phyloP scores from a whole-genome alignment of 176 grass and related monocot species.

The Ananas comosus region DNA sequence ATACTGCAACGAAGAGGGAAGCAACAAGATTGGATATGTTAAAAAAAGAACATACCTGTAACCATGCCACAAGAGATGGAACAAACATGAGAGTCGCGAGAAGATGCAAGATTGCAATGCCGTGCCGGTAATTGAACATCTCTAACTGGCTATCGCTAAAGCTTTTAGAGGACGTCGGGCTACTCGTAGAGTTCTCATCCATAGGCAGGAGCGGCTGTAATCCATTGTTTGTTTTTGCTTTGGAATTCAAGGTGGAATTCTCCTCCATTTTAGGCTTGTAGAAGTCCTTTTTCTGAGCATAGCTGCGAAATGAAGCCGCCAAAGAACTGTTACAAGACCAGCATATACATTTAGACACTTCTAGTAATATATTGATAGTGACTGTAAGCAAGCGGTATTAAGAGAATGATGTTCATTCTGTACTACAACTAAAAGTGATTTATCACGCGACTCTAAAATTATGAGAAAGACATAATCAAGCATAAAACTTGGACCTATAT shows the following conservation, averaged over 20 bases:
- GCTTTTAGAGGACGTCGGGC: conserved; percentile 56
- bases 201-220: conserved; percentile 45
- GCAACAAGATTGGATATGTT: no score
- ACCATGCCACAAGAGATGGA: conserved; percentile 83
- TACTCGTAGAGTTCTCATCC: conserved; percentile 46
- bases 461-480: no score
- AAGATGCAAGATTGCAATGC: conserved; percentile 77
- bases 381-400: neutral
- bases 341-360: conserved; percentile 18
- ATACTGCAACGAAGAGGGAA: no score
- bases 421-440: conserved; percentile 1
- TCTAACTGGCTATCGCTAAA: conserved; percentile 89
- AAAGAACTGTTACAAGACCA: conserved; percentile 60
- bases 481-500: no score
- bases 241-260: conserved; percentile 33
- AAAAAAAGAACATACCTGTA: conserved; percentile 56
- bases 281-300: conserved; percentile 54
- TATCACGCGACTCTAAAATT: no score
- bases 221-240: conserved; percentile 34
- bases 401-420: neutral
- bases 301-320: conserved; percentile 72
- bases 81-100: conserved; percentile 75
- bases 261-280: conserved; percentile 36
- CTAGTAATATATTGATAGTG: neutral
- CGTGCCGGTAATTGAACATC: conserved; percentile 63